Base-by-base conservation (phyloP, 768 basidiomycete species). In the Leccinum disarticulatum region DNA sequence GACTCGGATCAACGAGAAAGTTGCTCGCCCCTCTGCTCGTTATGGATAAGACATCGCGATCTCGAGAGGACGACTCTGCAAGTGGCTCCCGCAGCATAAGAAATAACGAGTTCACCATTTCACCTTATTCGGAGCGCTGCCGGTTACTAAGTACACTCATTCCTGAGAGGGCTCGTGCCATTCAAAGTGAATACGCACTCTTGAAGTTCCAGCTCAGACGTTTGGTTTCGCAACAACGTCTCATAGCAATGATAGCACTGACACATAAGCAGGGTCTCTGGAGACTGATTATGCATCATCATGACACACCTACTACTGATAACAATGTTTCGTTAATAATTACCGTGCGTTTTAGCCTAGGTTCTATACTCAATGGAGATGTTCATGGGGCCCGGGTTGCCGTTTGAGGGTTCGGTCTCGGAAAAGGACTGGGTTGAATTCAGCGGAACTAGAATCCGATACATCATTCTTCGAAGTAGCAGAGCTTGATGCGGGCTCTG, bases 61-160 rank as follows among this genome's bases (percentile, higher is more conserved):
- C 75, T 64, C 2, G 81, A 80, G 10, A 86, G 74, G 28, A 80
- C 75, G 2, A 77, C 79, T 87, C 86, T n/a, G 83, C 85, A 22
- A 77, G 78, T 17, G 83, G 79, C 69, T 87, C 87, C 54, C 81
- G 75, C 25, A 87, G 63, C 48, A 19, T 9, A 14, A 9, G 5
- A 28, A 30, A 51, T 3, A 22, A 22, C 22, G 22, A 22, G 22
- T 22, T 22, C 22, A 22, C 22, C 22, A 22, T 22, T 22, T 22
- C 22, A 22, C 22, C 22, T 22, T 22, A 22, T 22, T 22, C 22
- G 22, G 22, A 33, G 56, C 22, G 30, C 31, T 35, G 11, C 33
- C 31, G n/a, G 25, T 54, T 30, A 27, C n/a, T 19, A 25, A 3
- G 25, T 25, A 19, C 13, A 15, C 6, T 63, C 61, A 27, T 17